These are phyloP conservation scores for Cordyceps tenuipes DNA, from an alignment of 2,329 filamentous ascomycete species.

Conservation along the genomic window DNA sequence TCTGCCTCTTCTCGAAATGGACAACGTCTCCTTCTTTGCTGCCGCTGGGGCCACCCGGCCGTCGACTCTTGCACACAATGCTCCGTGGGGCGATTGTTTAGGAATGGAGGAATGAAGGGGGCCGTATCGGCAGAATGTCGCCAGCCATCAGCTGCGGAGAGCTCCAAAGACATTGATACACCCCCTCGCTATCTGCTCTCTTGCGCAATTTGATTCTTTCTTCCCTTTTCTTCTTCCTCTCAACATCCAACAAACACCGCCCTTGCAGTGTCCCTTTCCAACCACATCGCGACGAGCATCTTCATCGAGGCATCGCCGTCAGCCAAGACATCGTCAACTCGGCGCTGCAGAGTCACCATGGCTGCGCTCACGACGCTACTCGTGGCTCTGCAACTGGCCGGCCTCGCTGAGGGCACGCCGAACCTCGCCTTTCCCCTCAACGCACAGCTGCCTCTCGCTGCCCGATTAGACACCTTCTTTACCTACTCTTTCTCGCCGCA, in stretches of 20 bases:
- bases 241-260: slow-evolving; percentile 6
- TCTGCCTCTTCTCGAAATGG: slow-evolving; percentile 25
- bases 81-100: slow-evolving; percentile 14
- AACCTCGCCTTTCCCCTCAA: slow-evolving; percentile 64
- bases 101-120: slow-evolving; percentile 37
- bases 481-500: slow-evolving; percentile 62
- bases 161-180: slow-evolving; percentile 15
- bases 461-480: slow-evolving; percentile 58
- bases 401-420: slow-evolving; percentile 29
- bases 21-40: slow-evolving; percentile 12
- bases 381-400: slow-evolving; percentile 18
- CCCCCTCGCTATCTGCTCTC: slow-evolving; percentile 14
- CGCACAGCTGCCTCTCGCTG: slow-evolving; percentile 74
- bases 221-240: slow-evolving; percentile 14
- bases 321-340: slow-evolving; percentile 13
- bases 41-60: neutral
- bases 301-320: slow-evolving; percentile 14
- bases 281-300: slow-evolving; percentile 13
- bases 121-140: slow-evolving; percentile 19
- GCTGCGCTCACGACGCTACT: slow-evolving; percentile 20
- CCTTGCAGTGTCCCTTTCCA: slow-evolving; percentile 10
- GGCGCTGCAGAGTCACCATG: slow-evolving; percentile 20
- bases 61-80: slow-evolving; percentile 4
- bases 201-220: slow-evolving; percentile 10
- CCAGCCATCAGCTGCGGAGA: slow-evolving; percentile 22